Evolutionary conservation across 345 rosid species (phyloP).

Genomic region (Arabidopsis arenosa): DNA sequence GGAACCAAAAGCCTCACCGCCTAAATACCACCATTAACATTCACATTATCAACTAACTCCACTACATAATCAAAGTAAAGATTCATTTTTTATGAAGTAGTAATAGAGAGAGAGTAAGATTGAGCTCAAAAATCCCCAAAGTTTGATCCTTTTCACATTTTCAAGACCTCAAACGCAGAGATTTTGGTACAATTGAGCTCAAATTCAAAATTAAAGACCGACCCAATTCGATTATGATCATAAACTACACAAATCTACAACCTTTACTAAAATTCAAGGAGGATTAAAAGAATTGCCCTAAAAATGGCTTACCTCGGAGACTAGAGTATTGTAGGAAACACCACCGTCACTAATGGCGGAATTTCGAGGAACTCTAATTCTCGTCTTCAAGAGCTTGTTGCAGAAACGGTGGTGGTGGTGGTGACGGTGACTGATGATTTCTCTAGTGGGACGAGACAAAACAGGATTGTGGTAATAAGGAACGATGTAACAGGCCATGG

Average conservation of each 20-base stretch:
- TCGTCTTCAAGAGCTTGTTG: conserved; percentile 37
- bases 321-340: conserved; percentile 57
- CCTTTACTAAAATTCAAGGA: not conserved
- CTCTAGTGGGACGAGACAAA: conserved; percentile 48
- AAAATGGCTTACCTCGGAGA: conserved; percentile 62
- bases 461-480: conserved; percentile 40
- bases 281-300: not conserved
- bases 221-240: not conserved
- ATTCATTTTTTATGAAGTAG: not conserved
- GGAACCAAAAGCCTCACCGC: conserved; percentile 79
- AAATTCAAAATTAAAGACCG: not conserved
- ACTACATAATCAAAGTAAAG: not conserved
- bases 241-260: conserved; percentile 5
- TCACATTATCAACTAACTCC: conserved; percentile 3
- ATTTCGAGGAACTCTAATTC: conserved; percentile 42
- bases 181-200: not conserved
- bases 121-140: not conserved
- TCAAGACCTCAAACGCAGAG: not conserved
- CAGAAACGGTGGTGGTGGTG: conserved; percentile 23
- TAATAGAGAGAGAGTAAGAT: not conserved
- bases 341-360: conserved; percentile 44
- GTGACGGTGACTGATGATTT: conserved; percentile 24
- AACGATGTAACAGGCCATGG: conserved; percentile 80
- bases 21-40: conserved; percentile 41
- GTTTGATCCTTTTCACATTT: not conserved